These are phyloP conservation scores for Fragaria vesca DNA, from an alignment of 306 rosid species.

Conservation along the genomic window DNA sequence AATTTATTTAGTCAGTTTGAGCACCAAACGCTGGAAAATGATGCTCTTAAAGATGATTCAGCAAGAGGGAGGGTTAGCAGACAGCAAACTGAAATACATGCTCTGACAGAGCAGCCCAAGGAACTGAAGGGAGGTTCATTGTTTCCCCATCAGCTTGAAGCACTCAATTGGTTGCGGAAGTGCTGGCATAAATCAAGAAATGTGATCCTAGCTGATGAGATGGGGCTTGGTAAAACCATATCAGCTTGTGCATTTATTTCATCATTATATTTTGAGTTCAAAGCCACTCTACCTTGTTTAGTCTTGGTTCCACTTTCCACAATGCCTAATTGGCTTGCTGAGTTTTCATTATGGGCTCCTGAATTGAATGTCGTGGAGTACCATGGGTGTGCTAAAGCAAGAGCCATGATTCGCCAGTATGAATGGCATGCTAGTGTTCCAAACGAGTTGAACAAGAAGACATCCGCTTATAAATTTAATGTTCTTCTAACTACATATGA, in stretches of 20 bases:
- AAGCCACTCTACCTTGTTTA: constrained; percentile 90
- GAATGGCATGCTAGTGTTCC: constrained; percentile 94
- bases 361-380: constrained; percentile 93
- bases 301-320: constrained; percentile 97
- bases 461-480: constrained; percentile 77
- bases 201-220: constrained; percentile 99
- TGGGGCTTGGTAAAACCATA: constrained; percentile 98
- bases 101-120: constrained; percentile 84
- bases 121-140: constrained; percentile 91
- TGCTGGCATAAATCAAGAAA: constrained; percentile 95
- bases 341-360: constrained; percentile 92
- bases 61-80: constrained; percentile 48
- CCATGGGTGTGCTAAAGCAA: constrained; percentile 99
- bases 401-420: constrained; percentile 83
- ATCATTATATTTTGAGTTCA: constrained; percentile 82
- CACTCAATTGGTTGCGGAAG: constrained; percentile 95
- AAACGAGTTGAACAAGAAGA: constrained; percentile 58
- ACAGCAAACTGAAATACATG: constrained; percentile 58
- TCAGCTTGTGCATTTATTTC: constrained; percentile 94
- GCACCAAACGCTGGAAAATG: constrained; percentile 62
- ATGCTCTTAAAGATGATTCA: constrained; percentile 50
- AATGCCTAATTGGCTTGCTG: constrained; percentile 99
- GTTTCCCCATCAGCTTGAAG: constrained; percentile 99
- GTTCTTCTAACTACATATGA: constrained; percentile 95
- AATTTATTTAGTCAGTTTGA: constrained; percentile 58